Conservation (phyloP, 2,329 filamentous ascomycete species). For the Hypoxylon sp. region DNA sequence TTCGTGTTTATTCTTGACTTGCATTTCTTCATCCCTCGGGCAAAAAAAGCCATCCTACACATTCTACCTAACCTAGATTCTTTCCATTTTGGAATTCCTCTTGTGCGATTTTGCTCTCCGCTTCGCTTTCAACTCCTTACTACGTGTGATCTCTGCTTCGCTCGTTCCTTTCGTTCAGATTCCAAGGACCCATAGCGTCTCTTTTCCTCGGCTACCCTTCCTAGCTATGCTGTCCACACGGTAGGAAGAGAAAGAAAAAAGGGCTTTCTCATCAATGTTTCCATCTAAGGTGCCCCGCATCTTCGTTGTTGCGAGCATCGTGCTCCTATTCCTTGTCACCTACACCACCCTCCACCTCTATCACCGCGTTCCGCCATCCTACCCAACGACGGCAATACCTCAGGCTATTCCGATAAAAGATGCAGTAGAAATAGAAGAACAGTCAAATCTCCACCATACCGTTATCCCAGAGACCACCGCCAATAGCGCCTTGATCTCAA, state of each 20-base stretch:
- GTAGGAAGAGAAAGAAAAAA: constrained; percentile 28
- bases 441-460: constrained; percentile 2
- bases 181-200: constrained; percentile 4
- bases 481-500: background rate
- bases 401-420: constrained; percentile 33
- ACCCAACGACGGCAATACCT: constrained; percentile 27
- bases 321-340: constrained; percentile 48
- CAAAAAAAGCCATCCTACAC: constrained; percentile 20
- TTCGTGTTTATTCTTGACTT: constrained; percentile 28
- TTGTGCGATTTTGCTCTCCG: constrained; percentile 14
- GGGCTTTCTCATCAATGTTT: constrained; percentile 45
- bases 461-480: constrained; percentile 7
- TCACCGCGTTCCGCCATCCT: constrained; percentile 39
- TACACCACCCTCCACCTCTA: constrained; percentile 50
- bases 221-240: constrained; percentile 33
- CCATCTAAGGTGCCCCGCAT: constrained; percentile 48
- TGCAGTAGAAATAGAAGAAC: constrained; percentile 16
- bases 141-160: constrained; percentile 5
- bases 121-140: background rate
- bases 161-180: background rate
- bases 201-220: background rate
- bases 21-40: constrained; percentile 25
- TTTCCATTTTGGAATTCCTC: constrained; percentile 4
- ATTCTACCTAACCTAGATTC: background rate
- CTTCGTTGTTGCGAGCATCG: constrained; percentile 46